Conservation (phyloP, 2,329 filamentous ascomycete species). For the Fusarium avenaceum region DNA sequence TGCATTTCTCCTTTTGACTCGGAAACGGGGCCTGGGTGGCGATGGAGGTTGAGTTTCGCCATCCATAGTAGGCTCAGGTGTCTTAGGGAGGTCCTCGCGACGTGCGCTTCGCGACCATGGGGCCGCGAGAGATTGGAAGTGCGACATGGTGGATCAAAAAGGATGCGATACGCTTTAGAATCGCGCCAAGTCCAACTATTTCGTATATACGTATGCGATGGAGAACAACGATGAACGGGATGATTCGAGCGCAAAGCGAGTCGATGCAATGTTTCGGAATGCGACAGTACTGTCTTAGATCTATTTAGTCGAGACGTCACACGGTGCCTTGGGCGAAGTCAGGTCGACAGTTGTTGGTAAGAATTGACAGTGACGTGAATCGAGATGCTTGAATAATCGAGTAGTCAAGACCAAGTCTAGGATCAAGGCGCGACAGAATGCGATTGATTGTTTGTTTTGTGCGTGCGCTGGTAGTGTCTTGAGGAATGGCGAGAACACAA, state of each 20-base stretch:
- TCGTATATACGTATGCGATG: constrained; percentile 31
- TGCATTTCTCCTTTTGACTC: constrained; percentile 67
- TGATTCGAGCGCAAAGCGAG: constrained; percentile 31
- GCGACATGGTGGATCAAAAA: constrained; percentile 57
- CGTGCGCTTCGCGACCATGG: constrained; percentile 61
- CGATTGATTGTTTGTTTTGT: constrained; percentile 29
- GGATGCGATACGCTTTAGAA: constrained; percentile 41
- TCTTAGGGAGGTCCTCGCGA: constrained; percentile 59
- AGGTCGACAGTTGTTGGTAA: constrained; percentile 18
- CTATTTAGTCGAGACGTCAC: constrained; percentile 34
- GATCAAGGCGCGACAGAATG: constrained; percentile 19
- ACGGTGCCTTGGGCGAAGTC: constrained; percentile 11
- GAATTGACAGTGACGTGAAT: constrained; percentile 19
- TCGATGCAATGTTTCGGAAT: constrained; percentile 43
- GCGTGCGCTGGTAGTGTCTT: constrained; percentile 22
- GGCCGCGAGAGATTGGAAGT: constrained; percentile 61
- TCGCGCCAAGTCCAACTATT: constrained; percentile 23
- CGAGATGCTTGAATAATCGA: constrained; percentile 6
- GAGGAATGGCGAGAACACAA: constrained; percentile 21
- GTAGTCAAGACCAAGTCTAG: not conserved
- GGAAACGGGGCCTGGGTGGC: constrained; percentile 67
- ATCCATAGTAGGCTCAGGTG: constrained; percentile 64
- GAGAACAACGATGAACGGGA: constrained; percentile 15
- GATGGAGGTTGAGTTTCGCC: constrained; percentile 59
- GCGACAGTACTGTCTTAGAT: constrained; percentile 46